Percentiles rank a stretch among this genome's conserved stretches.
phyloP scores from a whole-genome alignment of 495 filamentous ascomycete species.

The Penicillium tannophilum region DNA sequence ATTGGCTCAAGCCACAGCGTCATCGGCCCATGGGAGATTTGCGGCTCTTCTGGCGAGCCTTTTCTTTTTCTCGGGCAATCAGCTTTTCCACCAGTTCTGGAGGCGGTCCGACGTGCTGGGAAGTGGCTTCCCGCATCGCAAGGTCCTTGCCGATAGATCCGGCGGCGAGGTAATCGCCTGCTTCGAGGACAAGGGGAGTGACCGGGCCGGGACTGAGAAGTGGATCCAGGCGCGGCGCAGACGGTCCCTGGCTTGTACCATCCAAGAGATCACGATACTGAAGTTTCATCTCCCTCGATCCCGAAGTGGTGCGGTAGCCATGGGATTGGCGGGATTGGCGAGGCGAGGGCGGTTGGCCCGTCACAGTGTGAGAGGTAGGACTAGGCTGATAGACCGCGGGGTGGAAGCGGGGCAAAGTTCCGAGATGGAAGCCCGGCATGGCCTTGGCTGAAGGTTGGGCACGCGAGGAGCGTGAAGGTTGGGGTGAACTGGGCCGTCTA shows the following conservation, averaged over 20 bases:
- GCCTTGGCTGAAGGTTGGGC: constrained; percentile 34
- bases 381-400: constrained; percentile 48
- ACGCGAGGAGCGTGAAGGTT: constrained; percentile 31
- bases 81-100: constrained; percentile 43
- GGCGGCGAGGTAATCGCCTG: constrained; percentile 54
- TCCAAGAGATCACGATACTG: constrained; percentile 46
- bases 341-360: constrained; percentile 33
- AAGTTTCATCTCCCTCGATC: constrained; percentile 40
- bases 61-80: constrained; percentile 43
- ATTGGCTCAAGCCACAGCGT: constrained; percentile 11
- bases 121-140: constrained; percentile 23
- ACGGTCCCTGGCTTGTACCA: constrained; percentile 46
- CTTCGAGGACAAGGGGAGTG: constrained; percentile 72
- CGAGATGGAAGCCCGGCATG: constrained; percentile 41
- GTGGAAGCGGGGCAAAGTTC: constrained; percentile 50
- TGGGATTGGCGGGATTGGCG: constrained; percentile 33
- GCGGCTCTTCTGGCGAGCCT: constrained; percentile 35
- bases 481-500: constrained; percentile 39
- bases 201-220: constrained; percentile 76
- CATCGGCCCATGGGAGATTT: constrained; percentile 39
- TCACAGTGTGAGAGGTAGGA: constrained; percentile 21
- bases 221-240: constrained; percentile 66
- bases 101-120: constrained; percentile 24
- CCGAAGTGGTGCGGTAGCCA: constrained; percentile 36
- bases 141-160: constrained; percentile 30